A percentile compares a stretch with the other conserved stretches of the same genome.
These are phyloP conservation scores for Panaeolus papilionaceus DNA, from an alignment of 768 basidiomycete genomes.

Conservation along the genomic window DNA sequence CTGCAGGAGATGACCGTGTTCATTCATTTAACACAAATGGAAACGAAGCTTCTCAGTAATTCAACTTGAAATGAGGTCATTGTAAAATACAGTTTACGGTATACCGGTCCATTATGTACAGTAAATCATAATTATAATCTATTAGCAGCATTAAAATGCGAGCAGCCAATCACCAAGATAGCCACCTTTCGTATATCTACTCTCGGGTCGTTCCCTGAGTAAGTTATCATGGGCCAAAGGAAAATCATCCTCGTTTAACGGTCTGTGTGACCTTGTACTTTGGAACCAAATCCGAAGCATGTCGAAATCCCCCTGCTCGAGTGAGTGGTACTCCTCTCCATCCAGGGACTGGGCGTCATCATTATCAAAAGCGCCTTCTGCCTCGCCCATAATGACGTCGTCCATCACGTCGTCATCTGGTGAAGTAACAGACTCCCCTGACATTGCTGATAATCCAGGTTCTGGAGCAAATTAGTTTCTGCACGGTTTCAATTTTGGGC, in stretches of 20 bases:
- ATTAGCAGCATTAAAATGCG: neutral
- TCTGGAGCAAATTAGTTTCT: neutral
- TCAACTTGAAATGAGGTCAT: neutral
- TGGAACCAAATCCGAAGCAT: conserved; percentile 9
- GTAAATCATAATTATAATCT: neutral
- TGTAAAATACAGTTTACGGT: neutral
- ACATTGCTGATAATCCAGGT: neutral
- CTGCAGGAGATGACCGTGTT: conserved; percentile 25
- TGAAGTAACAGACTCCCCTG: neutral
- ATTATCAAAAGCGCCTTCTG: neutral
- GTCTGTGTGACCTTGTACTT: neutral
- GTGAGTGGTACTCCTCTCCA: neutral
- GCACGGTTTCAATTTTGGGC: no score
- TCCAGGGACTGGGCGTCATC: neutral
- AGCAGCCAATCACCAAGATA: conserved; percentile 15
- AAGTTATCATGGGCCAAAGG: neutral
- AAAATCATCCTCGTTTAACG: conserved; percentile 4
- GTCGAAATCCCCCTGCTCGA: neutral
- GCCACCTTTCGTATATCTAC: conserved; percentile 11
- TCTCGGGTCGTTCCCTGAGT: neutral
- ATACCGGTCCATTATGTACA: neutral
- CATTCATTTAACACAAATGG: neutral
- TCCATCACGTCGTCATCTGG: neutral
- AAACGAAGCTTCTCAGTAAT: neutral
- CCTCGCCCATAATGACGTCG: conserved; percentile 4